Percentiles rank a stretch among this genome's conserved stretches.
Evolutionary conservation across 2,329 filamentous ascomycete species (phyloP).

Genomic region (Venturia pyrina): DNA sequence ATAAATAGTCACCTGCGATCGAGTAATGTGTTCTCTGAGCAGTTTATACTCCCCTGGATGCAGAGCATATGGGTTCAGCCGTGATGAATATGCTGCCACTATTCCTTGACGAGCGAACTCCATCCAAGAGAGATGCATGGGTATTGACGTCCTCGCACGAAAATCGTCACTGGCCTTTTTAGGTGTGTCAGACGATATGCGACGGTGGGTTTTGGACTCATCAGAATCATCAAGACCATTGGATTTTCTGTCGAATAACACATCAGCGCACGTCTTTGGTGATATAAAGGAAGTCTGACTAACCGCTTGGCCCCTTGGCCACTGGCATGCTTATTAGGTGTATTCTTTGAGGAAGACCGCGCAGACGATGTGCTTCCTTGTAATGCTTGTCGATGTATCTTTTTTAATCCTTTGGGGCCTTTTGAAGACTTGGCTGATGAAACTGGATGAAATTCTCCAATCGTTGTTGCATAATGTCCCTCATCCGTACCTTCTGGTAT

Average conservation of each 20-base stretch:
- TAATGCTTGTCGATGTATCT: background rate
- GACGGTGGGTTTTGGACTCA: conserved; percentile 3
- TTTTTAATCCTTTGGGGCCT: background rate
- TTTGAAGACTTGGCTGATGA: background rate
- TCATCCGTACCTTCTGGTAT: background rate
- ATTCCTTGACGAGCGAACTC: conserved; percentile 91
- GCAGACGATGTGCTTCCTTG: background rate
- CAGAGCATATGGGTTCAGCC: conserved; percentile 80
- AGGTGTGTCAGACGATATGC: conserved; percentile 3
- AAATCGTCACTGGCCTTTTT: conserved; percentile 12
- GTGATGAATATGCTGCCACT: conserved; percentile 76
- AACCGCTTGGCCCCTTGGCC: background rate
- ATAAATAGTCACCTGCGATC: conserved; percentile 86
- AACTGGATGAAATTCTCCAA: background rate
- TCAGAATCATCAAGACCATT: conserved; percentile 6
- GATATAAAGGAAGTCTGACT: background rate
- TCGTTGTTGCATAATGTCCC: background rate
- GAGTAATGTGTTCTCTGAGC: conserved; percentile 71
- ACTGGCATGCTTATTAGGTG: conserved; percentile 4
- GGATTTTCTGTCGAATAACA: background rate
- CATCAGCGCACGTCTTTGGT: background rate
- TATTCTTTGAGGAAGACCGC: background rate
- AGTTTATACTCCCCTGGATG: conserved; percentile 77
- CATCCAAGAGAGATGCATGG: conserved; percentile 56
- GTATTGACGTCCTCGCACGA: conserved; percentile 46